Evolutionary conservation across 108 stramenopile genomes (phyloP), one percentile per base, ranked within the genome.

Genomic region (Cylindrotheca closterium): DNA sequence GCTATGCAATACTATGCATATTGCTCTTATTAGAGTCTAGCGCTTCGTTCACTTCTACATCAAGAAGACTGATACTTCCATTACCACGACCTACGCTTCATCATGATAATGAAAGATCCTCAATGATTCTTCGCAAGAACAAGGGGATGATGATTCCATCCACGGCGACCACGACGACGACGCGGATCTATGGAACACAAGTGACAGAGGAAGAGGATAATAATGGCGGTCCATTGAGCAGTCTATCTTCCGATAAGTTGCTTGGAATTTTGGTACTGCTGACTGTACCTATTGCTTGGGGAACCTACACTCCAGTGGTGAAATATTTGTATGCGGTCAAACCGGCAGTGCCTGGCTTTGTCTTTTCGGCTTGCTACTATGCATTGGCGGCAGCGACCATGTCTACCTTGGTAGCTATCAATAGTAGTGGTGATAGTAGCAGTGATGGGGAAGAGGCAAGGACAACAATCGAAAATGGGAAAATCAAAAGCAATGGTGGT

Each of bases 311-410:
- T 1, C 93, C 93, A 0, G 88, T 88, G 25, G 70, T 71, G 0
- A 24, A 62, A 63, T 84, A 81, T 67, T 61, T 94, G 47, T 91
- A 94, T 60, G 83, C 84, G 51, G 75, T 88, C 53, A 56, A 88
- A 46, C 86, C 86, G 15, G 75, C 93, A 1, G 73, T 90, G 32
- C 93, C 93, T 0, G 93, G 93, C 46, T 81, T 94, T 63, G 86
- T 91, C 19, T 91, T 94, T 78, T 88, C 87, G n/a, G 77, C 88
- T 1, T 85, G 77, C 29, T 94, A 94, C 75, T 94, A 91, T 67
- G 25, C 83, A 4, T 70, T 94, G 37, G 90, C 77, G 4, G 66
- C 77, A 7, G 1, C 64, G 4, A 72, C 77, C 21, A 72, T 71
- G 4, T 51, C 51, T 8, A 22, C 51, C 27, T 37, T 78, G 29